phyloP scores from a whole-genome alignment of 805 yeast genomes.

The Wickerhamiella nectarea region DNA sequence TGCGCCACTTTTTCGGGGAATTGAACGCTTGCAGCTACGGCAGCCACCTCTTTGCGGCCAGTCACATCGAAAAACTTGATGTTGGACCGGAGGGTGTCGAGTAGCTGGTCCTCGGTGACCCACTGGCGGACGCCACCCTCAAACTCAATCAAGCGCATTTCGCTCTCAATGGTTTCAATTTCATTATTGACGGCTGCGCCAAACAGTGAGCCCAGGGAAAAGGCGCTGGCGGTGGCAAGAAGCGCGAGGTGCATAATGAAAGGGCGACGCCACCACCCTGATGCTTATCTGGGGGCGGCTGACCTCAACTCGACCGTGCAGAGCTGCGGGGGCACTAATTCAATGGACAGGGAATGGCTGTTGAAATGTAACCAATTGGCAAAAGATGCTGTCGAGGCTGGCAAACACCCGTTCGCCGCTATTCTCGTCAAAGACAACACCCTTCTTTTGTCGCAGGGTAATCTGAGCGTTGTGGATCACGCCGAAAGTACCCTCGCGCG shows the following conservation, averaged over 20 bases:
- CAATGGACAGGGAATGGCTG: background rate
- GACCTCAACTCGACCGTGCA: no score
- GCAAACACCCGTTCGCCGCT: slow-evolving; percentile 2
- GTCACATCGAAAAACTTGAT: slow-evolving; percentile 55
- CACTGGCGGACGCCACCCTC: slow-evolving; percentile 17
- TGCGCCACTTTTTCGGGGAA: slow-evolving; percentile 40
- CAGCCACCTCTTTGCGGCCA: slow-evolving; percentile 22
- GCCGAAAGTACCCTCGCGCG: slow-evolving; percentile 1
- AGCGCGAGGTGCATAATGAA: background rate
- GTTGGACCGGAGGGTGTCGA: slow-evolving; percentile 34
- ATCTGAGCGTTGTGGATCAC: background rate
- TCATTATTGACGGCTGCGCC: background rate
- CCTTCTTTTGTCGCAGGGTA: background rate
- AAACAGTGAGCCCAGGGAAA: background rate
- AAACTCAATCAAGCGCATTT: slow-evolving; percentile 12
- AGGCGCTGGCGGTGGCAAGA: background rate
- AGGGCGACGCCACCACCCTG: background rate
- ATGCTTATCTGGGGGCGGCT: no score
- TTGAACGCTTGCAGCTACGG: slow-evolving; percentile 23
- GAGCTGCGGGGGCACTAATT: no score
- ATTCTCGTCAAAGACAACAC: background rate
- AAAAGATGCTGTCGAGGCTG: background rate
- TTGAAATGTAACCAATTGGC: background rate
- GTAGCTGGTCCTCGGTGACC: slow-evolving; percentile 33
- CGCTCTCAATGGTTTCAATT: background rate